Evolutionary conservation across 371 early-diverging fungal species (phyloP), one percentile per base, ranked within the genome.

Genomic region (Circinella umbellata): DNA sequence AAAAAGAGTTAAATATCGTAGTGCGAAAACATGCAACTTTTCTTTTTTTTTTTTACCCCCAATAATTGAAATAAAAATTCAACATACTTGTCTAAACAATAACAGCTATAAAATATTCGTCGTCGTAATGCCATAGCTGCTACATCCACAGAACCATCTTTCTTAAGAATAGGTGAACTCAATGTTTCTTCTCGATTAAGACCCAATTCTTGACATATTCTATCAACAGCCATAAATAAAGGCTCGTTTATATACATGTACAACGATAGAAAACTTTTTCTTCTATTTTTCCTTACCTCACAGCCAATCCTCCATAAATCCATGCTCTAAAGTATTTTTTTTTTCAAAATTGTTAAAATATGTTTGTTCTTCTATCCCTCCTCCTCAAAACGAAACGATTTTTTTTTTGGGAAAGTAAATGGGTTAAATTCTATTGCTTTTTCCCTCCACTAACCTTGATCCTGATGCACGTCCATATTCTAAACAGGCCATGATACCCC

Each of bases 251-350:
- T 27, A 27, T 27, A 27, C 27, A 27, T 27, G 2, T 27, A 27
- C 27, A 27, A 27, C 2, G 2, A 27, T 27, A 27, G 27, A 27
- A 27, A 27, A 27, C 27, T 27, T 27, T 27, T 2, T 27, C 27
- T 27, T 39, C 48, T 38, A 61, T 57, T 5, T 1, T 15, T 9
- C 8, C 15, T 63, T 70, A 72, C 76, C 76, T 69, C 14, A 89
- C 81, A 9, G 91, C 89, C 73, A 89, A 80, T 27, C 89, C 89
- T 10, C 83, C 84, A 77, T 86, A 91, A 71, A 86, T 84, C 89
- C 89, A 91, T 9, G 89, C 83, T 49, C 87, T 79, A 70, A 48
- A 47, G 18, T 17, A 48, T 15, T 34, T 37, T 27, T 27, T n/a
- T 27, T 51, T 65, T n/a, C n/a, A 11, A 17, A 38, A 14, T 38